These are phyloP conservation scores for Nigrograna mackinnonii DNA, from an alignment of 2,329 filamentous ascomycete species.

Conservation along the genomic window DNA sequence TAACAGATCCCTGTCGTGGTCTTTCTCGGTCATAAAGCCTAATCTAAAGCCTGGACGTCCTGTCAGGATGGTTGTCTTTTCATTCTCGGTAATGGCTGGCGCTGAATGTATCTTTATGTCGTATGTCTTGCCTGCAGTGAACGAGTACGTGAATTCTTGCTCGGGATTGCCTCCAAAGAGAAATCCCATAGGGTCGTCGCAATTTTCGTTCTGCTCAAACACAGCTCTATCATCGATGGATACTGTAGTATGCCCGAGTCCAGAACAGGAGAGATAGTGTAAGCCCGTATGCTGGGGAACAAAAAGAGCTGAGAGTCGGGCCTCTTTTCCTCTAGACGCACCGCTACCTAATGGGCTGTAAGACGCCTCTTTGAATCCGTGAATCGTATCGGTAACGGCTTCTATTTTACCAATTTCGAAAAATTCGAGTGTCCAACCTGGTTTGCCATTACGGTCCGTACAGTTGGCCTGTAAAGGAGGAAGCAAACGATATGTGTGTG, in stretches of 20 bases:
- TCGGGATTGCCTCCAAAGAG: conserved; percentile 69
- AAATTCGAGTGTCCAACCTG: conserved; percentile 33
- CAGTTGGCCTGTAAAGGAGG: conserved; percentile 27
- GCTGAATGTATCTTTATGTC: conserved; percentile 62
- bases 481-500: conserved; percentile 35
- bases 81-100: conserved; percentile 56
- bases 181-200: conserved; percentile 64
- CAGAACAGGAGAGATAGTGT: conserved; percentile 37
- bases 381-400: neutral
- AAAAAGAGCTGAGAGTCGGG: too few species aligned
- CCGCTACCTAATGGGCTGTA: too few species aligned
- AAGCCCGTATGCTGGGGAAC: conserved; percentile 27
- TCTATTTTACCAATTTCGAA: conserved; percentile 16
- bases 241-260: conserved; percentile 33
- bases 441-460: conserved; percentile 26
- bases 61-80: conserved; percentile 26
- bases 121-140: conserved; percentile 65
- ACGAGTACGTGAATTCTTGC: conserved; percentile 60
- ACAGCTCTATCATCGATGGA: conserved; percentile 30
- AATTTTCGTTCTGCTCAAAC: conserved; percentile 49
- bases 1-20: conserved; percentile 32
- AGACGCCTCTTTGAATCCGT: too few species aligned
- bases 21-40: conserved; percentile 33
- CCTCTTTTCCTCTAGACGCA: too few species aligned
- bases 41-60: conserved; percentile 33